Evolutionary conservation across 2,329 filamentous ascomycete species (phyloP).

Genomic region (Aspergillus terreus): DNA sequence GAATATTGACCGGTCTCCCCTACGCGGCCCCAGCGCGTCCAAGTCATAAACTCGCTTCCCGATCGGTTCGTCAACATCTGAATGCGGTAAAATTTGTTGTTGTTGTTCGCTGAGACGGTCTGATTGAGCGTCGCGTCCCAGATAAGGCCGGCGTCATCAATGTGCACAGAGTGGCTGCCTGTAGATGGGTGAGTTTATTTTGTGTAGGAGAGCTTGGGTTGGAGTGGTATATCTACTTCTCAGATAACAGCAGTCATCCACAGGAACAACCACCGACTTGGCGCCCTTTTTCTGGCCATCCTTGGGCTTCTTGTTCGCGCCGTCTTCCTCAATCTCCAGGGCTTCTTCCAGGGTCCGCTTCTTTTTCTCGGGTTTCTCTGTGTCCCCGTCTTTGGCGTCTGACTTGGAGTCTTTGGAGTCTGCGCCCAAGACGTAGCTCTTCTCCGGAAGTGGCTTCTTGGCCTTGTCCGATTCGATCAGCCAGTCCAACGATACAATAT

Average conservation of each 20-base stretch:
- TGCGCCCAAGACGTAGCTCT: constrained; percentile 31
- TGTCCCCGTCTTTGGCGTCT: constrained; percentile 10
- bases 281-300: constrained; percentile 45
- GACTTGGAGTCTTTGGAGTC: constrained; percentile 9
- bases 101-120: constrained; percentile 67
- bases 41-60: constrained; percentile 51
- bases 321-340: constrained; percentile 18
- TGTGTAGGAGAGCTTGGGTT: background rate
- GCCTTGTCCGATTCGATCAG: constrained; percentile 52
- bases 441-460: constrained; percentile 39
- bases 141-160: constrained; percentile 63
- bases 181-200: background rate
- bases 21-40: constrained; percentile 80
- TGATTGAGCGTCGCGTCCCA: constrained; percentile 79
- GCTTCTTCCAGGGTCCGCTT: constrained; percentile 21
- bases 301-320: constrained; percentile 30
- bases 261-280: constrained; percentile 40
- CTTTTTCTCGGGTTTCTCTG: constrained; percentile 31
- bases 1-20: constrained; percentile 50
- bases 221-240: background rate
- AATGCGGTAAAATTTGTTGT: constrained; percentile 79
- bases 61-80: constrained; percentile 52
- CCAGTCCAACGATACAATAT: constrained; percentile 61
- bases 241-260: constrained; percentile 41
- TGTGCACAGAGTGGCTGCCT: constrained; percentile 51